Evolutionary conservation across 306 rosid species (phyloP).

Genomic region (Prinsepia uniflora): DNA sequence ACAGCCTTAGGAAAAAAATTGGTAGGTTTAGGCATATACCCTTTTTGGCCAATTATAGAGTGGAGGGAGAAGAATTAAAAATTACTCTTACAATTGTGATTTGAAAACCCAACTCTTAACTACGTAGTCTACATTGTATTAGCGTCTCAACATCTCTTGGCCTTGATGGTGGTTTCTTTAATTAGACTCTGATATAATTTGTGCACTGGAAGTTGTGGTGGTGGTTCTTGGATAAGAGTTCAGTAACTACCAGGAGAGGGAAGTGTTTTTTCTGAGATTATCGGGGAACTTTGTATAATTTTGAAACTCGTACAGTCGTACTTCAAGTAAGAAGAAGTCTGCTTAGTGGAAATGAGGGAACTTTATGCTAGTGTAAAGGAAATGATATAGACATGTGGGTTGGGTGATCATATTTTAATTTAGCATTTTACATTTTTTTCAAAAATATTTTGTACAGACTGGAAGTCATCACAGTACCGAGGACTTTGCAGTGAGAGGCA

Average conservation of each 20-base stretch:
- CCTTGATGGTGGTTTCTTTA: background rate
- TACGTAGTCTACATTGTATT: background rate
- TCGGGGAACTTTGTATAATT: background rate
- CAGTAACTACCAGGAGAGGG: background rate
- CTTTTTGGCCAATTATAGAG: background rate
- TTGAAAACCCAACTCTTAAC: background rate
- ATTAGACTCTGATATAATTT: background rate
- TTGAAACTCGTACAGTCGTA: background rate
- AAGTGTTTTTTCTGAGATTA: background rate
- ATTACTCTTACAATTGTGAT: background rate
- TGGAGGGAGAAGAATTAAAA: background rate
- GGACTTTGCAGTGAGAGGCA: conserved; percentile 87
- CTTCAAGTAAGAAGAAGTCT: background rate
- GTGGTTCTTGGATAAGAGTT: background rate
- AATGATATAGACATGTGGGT: conserved; percentile 1
- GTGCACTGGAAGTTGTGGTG: background rate
- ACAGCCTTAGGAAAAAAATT: background rate
- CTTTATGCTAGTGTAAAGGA: background rate
- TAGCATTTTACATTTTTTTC: background rate
- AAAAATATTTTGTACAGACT: conserved; percentile 27
- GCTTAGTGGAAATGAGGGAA: background rate
- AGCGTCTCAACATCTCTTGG: background rate
- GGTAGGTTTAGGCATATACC: background rate
- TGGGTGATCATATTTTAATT: background rate
- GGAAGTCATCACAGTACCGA: conserved; percentile 75